These are phyloP conservation scores for Cercospora canescens DNA, from an alignment of 2,329 filamentous ascomycete genomes.

Conservation along the genomic window DNA sequence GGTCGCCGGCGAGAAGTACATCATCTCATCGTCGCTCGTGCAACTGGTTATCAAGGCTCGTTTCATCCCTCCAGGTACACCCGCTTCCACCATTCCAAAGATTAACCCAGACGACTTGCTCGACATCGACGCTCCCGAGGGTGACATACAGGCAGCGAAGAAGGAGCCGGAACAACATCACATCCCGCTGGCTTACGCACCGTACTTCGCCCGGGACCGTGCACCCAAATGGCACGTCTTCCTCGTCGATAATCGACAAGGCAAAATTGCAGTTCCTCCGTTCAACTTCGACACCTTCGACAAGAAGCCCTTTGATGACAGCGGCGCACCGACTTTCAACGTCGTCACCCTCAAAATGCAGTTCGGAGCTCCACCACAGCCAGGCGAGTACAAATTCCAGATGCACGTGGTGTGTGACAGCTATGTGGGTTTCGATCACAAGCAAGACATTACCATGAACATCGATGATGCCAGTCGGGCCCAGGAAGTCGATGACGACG, in stretches of 20 bases:
- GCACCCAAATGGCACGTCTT: conserved; percentile 93
- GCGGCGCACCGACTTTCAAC: conserved; percentile 82
- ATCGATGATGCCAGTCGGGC: conserved; percentile 90
- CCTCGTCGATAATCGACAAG: conserved; percentile 89
- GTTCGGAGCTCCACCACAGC: conserved; percentile 90
- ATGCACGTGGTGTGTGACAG: conserved; percentile 94
- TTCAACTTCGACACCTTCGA: conserved; percentile 95
- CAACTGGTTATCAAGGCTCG: conserved; percentile 94
- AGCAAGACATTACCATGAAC: conserved; percentile 83
- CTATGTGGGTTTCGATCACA: conserved; percentile 91
- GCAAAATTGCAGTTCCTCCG: conserved; percentile 93
- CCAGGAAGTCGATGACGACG: conserved; percentile 67
- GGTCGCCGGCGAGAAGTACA: conserved; percentile 88
- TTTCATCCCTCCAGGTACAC: conserved; percentile 81
- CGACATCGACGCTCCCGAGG: conserved; percentile 89
- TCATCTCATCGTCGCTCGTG: conserved; percentile 89
- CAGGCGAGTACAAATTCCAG: conserved; percentile 90
- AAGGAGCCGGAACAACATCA: conserved; percentile 69
- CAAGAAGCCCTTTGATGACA: conserved; percentile 77
- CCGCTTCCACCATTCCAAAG: conserved; percentile 64
- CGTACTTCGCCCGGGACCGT: conserved; percentile 86
- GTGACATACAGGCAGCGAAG: conserved; percentile 76
- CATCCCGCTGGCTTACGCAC: conserved; percentile 84
- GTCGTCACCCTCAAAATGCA: conserved; percentile 97
- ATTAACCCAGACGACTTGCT: conserved; percentile 79